These are phyloP conservation scores for Babesia ovata DNA, from an alignment of 169 alveolate genomes.

Conservation along the genomic window DNA sequence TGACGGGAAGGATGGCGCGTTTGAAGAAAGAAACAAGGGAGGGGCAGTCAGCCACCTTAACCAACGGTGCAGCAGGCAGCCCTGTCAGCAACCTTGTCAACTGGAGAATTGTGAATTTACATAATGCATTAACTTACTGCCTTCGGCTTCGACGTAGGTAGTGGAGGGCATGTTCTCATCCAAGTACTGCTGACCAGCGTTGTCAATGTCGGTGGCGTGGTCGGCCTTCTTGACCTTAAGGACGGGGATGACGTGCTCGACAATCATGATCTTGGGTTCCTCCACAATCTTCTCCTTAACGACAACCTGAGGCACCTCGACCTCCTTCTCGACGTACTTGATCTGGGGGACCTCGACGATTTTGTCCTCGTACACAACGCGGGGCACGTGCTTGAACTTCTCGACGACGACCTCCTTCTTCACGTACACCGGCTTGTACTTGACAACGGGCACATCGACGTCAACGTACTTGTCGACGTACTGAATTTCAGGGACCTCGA, in stretches of 20 bases:
- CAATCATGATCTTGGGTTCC: constrained; percentile 81
- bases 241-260: constrained; percentile 81
- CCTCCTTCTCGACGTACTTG: constrained; percentile 79
- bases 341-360: constrained; percentile 85
- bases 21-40: too few species aligned
- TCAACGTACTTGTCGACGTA: constrained; percentile 82
- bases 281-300: constrained; percentile 78
- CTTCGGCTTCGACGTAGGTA: constrained; percentile 65
- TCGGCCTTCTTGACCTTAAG: constrained; percentile 76
- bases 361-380: constrained; percentile 78
- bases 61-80: constrained; percentile 51
- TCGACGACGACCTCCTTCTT: constrained; percentile 81
- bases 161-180: constrained; percentile 39
- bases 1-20: too few species aligned
- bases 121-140: not conserved
- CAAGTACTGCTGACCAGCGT: constrained; percentile 70
- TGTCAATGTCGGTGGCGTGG: constrained; percentile 66
- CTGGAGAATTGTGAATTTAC: not conserved
- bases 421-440: constrained; percentile 79
- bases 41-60: too few species aligned
- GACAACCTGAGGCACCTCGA: constrained; percentile 82
- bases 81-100: constrained; percentile 28
- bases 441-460: constrained; percentile 76
- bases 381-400: constrained; percentile 78
- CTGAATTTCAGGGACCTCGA: constrained; percentile 83